Evolutionary conservation across 2,329 filamentous ascomycete genomes (phyloP), one percentile per base, ranked within the genome.

Genomic region (Mariannaea elegans): DNA sequence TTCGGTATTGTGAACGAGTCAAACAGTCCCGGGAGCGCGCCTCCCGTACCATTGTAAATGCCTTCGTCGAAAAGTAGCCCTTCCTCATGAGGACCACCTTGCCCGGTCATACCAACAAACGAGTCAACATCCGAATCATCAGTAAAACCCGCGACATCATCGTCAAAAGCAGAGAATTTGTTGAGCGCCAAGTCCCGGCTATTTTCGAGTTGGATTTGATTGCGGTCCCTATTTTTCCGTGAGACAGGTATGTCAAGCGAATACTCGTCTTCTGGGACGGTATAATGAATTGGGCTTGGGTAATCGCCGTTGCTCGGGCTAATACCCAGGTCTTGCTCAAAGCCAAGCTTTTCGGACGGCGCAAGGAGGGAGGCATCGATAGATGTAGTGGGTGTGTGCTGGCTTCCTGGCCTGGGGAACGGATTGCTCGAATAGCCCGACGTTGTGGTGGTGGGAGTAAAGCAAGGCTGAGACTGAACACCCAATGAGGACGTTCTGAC

Each of bases 361-460:
- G 49, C 52, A 18, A 61, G 61, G 2, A 68, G 21, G 19, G 68
- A 65, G 4, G 57, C 59, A 56, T 83, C 80, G 29, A 84, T 68
- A 0, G 81, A 83, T 0, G 81, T 83, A 34, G 76, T 78, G 3
- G 80, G 75, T 0, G 81, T 82, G 45, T 82, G 80, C 5, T 76
- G 76, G 0, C 80, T 81, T 18, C 74, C 70, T 0, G 79, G 78
- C 4, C 76, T 68, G 1, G 66, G 70, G 34, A 78, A 79, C 1
- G 70, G 71, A 19, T 78, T 80, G 57, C 76, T 80, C 1, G 79
- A 80, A 70, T 76, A 46, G 64, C 75, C 27, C 71, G 67, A 68
- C 72, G 51, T 69, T 48, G 62, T 65, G 1, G 69, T 67, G 1
- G 69, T 65, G 2, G 69, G 68, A 4, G 69, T 69, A 8, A 78